These are phyloP conservation scores for Colletotrichum coccodes DNA, from an alignment of 2,329 filamentous ascomycete species.

Conservation along the genomic window DNA sequence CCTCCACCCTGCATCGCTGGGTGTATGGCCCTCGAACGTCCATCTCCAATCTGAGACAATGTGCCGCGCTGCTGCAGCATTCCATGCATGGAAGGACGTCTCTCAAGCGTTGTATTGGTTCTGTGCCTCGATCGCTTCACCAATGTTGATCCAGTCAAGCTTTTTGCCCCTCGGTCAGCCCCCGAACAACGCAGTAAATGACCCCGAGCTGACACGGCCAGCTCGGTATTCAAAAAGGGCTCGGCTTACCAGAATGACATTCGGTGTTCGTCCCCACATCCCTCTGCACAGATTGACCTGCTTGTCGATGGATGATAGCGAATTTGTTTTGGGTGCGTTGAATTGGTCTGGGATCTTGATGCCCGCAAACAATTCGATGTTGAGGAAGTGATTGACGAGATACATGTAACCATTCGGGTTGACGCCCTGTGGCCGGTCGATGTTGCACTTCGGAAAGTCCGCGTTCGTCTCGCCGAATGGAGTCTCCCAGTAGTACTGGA, in stretches of 20 bases:
- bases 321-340: constrained; percentile 46
- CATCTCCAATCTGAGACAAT: background rate
- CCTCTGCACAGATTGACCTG: constrained; percentile 42
- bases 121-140: constrained; percentile 51
- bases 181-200: background rate
- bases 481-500: constrained; percentile 78
- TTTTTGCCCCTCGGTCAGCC: constrained; percentile 35
- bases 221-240: background rate
- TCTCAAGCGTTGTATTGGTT: constrained; percentile 49
- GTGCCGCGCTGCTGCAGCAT: background rate
- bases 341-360: constrained; percentile 47
- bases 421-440: constrained; percentile 67
- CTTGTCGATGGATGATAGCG: constrained; percentile 40
- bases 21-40: background rate
- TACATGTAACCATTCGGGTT: constrained; percentile 53
- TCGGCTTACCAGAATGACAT: constrained; percentile 48
- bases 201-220: background rate
- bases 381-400: constrained; percentile 53
- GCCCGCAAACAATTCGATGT: constrained; percentile 43
- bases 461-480: constrained; percentile 70
- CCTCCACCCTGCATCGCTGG: background rate
- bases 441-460: constrained; percentile 70
- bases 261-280: constrained; percentile 39
- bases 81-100: background rate
- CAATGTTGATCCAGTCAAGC: constrained; percentile 55